phyloP scores from a whole-genome alignment of 768 basidiomycete genomes.

The Clitopilus hobsonii region DNA sequence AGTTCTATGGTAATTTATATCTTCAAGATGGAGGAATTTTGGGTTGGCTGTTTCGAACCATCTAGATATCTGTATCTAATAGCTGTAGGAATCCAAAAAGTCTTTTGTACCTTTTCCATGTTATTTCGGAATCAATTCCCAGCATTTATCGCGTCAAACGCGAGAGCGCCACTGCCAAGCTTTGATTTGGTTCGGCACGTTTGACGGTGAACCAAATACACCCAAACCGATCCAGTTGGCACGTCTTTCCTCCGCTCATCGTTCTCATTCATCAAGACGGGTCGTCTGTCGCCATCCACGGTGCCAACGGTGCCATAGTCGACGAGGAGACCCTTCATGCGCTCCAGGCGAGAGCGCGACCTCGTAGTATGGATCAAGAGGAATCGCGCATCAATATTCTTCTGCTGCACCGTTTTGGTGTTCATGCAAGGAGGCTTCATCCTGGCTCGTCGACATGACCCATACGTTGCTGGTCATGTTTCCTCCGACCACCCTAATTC shows the following conservation, averaged over 20 bases:
- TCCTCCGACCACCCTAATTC: slow-evolving; percentile 11
- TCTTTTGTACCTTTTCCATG: not conserved
- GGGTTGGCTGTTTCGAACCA: no score
- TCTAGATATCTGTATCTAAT: no score
- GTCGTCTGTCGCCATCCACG: not conserved
- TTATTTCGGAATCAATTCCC: no score
- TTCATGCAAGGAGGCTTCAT: slow-evolving; percentile 50
- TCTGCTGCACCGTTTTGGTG: slow-evolving; percentile 35
- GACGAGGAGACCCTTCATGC: not conserved
- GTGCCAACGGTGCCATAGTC: not conserved
- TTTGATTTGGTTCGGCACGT: not conserved
- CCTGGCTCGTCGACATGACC: slow-evolving; percentile 27
- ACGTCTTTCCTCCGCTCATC: not conserved
- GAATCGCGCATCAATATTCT: slow-evolving; percentile 32
- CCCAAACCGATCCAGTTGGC: not conserved
- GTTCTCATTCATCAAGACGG: not conserved
- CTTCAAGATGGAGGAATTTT: not conserved
- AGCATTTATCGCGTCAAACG: no score
- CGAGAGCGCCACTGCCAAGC: not conserved
- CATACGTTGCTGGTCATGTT: slow-evolving; percentile 13
- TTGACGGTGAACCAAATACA: not conserved
- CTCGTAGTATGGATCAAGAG: not conserved
- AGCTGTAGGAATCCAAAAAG: not conserved
- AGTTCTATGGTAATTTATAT: not conserved
- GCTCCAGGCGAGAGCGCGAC: not conserved